phyloP scores from a whole-genome alignment of 805 yeast species.

The Saturnispora sekii region DNA sequence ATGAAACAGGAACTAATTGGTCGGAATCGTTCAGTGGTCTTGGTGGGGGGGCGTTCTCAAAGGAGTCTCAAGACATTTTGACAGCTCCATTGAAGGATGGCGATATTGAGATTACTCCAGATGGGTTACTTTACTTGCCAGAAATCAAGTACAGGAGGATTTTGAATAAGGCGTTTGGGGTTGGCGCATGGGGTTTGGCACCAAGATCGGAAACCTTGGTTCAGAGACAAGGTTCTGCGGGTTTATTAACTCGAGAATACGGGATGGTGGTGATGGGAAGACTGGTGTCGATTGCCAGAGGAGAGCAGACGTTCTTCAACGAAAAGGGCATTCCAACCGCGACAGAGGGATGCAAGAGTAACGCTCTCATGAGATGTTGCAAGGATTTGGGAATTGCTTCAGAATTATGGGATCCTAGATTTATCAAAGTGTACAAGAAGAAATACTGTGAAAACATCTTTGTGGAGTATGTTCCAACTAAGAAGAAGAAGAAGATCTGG shows the following conservation, averaged over 20 bases:
- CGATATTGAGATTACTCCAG: conserved; percentile 93
- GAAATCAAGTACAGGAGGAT: conserved; percentile 92
- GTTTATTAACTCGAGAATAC: conserved; percentile 74
- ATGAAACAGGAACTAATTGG: conserved; percentile 50
- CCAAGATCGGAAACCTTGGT: conserved; percentile 82
- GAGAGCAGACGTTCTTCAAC: conserved; percentile 88
- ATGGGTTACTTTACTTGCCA: conserved; percentile 84
- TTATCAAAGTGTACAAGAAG: conserved; percentile 61
- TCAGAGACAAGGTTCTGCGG: conserved; percentile 28
- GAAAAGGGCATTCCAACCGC: conserved; percentile 89
- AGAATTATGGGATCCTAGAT: conserved; percentile 94
- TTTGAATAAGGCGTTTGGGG: conserved; percentile 86
- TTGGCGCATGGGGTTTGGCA: conserved; percentile 98
- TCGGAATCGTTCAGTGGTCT: conserved; percentile 79
- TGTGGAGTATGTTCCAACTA: conserved; percentile 74
- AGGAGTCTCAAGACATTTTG: conserved; percentile 49
- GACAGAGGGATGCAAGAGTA: conserved; percentile 93
- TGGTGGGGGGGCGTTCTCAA: conserved; percentile 67
- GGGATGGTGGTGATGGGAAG: conserved; percentile 82
- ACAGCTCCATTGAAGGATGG: conserved; percentile 50
- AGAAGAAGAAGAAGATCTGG: conserved; percentile 88
- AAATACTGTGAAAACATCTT: conserved; percentile 69
- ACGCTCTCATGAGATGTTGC: conserved; percentile 96
- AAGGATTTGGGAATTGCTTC: conserved; percentile 95
- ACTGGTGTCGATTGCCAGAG: conserved; percentile 84